phyloP scores from a whole-genome alignment of 129 eudicot species.

The Saussurea involucrata region DNA sequence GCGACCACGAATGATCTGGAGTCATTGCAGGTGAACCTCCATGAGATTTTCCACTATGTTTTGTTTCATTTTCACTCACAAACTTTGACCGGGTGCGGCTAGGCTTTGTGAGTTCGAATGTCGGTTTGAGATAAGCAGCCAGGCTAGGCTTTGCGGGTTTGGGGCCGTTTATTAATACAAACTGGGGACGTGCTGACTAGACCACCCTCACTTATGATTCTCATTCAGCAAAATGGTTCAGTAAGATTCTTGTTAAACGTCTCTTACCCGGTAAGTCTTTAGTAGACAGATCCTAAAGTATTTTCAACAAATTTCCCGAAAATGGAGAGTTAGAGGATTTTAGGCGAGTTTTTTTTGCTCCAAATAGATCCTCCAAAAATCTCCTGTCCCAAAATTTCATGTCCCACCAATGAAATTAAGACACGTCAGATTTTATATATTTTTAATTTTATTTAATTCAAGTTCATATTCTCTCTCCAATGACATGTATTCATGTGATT shows the following conservation, averaged over 20 bases:
- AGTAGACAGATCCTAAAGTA: background rate
- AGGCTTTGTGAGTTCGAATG: background rate
- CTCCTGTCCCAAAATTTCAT: too few species aligned
- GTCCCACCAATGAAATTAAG: too few species aligned
- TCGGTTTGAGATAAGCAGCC: background rate
- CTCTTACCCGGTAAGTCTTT: background rate
- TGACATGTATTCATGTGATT: too few species aligned
- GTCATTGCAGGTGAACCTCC: too few species aligned
- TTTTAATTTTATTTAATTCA: too few species aligned
- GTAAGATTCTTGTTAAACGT: background rate
- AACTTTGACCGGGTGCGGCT: constrained; percentile 22
- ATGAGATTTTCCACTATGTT: background rate
- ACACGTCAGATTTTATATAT: too few species aligned
- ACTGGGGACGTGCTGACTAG: background rate
- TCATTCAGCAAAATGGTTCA: background rate
- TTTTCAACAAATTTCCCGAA: too few species aligned
- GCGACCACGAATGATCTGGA: too few species aligned
- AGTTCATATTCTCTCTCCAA: too few species aligned
- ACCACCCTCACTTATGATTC: background rate
- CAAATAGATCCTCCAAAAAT: background rate
- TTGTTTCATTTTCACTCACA: background rate
- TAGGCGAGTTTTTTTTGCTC: background rate
- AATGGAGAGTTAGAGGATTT: background rate
- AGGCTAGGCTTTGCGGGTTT: background rate
- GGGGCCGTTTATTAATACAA: background rate